These are phyloP conservation scores for Bipolaris oryzae DNA, from an alignment of 2,329 filamentous ascomycete genomes.

Conservation along the genomic window DNA sequence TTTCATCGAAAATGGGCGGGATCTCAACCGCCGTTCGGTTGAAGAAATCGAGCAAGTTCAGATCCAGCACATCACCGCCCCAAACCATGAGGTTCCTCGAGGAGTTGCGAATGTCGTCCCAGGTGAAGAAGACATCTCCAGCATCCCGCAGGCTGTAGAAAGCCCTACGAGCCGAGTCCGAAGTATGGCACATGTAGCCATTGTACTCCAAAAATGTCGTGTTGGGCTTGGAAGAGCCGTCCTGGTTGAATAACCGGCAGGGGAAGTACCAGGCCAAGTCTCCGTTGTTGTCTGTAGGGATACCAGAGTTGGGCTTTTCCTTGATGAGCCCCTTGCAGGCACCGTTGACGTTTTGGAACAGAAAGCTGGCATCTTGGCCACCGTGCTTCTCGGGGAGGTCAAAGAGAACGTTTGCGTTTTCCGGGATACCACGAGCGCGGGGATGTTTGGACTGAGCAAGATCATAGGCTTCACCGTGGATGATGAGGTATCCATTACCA, in stretches of 20 bases:
- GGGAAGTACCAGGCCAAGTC: constrained; percentile 97
- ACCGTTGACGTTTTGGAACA: constrained; percentile 98
- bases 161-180: constrained; percentile 66
- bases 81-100: constrained; percentile 93
- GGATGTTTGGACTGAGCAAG: constrained; percentile 79
- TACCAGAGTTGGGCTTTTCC: constrained; percentile 69
- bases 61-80: constrained; percentile 89
- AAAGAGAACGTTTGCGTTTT: constrained; percentile 79
- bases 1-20: constrained; percentile 77
- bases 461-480: constrained; percentile 90
- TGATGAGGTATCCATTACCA: constrained; percentile 85
- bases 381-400: constrained; percentile 81
- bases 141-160: constrained; percentile 76
- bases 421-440: constrained; percentile 76
- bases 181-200: constrained; percentile 90
- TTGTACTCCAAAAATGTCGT: constrained; percentile 74
- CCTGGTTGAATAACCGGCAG: constrained; percentile 88
- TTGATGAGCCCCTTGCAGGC: constrained; percentile 93
- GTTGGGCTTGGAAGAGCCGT: constrained; percentile 82
- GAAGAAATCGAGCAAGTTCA: constrained; percentile 89
- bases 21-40: constrained; percentile 78
- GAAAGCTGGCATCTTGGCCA: constrained; percentile 92
- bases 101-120: constrained; percentile 89
- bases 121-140: constrained; percentile 94
- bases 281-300: constrained; percentile 72